Conservation (phyloP, 2,329 filamentous ascomycete species). For the Thielaviopsis ethacetica region DNA sequence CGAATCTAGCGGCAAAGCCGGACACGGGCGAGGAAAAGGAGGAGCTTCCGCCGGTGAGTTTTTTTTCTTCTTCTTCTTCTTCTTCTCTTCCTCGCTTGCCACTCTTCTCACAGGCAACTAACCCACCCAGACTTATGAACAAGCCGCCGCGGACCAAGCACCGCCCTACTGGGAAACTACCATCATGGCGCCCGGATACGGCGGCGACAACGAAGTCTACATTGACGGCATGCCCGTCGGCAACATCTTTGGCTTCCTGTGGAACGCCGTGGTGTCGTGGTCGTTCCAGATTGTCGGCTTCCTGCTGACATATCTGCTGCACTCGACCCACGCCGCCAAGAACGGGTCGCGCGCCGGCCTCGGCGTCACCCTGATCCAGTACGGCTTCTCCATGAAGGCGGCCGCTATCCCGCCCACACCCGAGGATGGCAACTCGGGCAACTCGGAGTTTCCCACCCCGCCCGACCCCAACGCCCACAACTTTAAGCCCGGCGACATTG, state of each 20-base stretch:
- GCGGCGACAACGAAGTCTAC: constrained; percentile 86
- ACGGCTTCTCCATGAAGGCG: constrained; percentile 87
- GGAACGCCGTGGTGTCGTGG: constrained; percentile 94
- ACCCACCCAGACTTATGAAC: constrained; percentile 68
- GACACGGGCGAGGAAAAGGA: constrained; percentile 61
- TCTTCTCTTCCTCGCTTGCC: background rate
- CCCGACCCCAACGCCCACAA: constrained; percentile 80
- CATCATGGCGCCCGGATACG: constrained; percentile 80
- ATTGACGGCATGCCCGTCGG: constrained; percentile 91
- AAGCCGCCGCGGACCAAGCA: constrained; percentile 88
- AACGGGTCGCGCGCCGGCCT: constrained; percentile 90
- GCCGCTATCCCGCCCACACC: constrained; percentile 27
- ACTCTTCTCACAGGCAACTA: constrained; percentile 22
- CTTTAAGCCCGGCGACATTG: constrained; percentile 60
- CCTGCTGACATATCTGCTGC: constrained; percentile 90
- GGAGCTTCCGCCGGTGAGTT: constrained; percentile 78
- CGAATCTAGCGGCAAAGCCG: constrained; percentile 83
- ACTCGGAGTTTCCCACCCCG: constrained; percentile 49
- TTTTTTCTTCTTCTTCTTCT: background rate
- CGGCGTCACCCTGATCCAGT: constrained; percentile 88
- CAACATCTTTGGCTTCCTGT: constrained; percentile 71
- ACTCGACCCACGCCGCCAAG: constrained; percentile 96
- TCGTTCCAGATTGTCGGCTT: constrained; percentile 96
- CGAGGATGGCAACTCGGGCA: constrained; percentile 28
- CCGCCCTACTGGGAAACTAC: constrained; percentile 99